A percentile compares a stretch with the other conserved stretches of the same genome.
phyloP scores from a whole-genome alignment of 148 eudicot genomes.

The Silene uniflora region DNA sequence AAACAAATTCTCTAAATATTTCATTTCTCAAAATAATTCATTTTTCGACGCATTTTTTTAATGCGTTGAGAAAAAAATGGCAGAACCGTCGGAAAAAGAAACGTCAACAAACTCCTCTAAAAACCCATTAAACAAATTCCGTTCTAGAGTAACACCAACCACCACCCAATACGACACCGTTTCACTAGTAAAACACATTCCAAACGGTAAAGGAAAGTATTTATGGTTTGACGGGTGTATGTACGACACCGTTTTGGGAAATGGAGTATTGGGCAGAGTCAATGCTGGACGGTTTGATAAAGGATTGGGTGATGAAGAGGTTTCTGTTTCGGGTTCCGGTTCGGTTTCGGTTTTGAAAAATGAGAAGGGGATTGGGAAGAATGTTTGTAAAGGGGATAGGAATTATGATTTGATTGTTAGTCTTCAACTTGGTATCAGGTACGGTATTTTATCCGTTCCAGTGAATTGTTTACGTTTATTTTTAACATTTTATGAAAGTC shows the following conservation, averaged over 20 bases:
- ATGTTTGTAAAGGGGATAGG: slow-evolving; percentile 75
- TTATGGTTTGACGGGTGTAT: slow-evolving; percentile 83
- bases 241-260: slow-evolving; percentile 61
- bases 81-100: not conserved
- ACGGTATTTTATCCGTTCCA: not conserved
- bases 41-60: no score
- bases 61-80: not conserved
- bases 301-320: slow-evolving; percentile 41
- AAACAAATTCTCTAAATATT: no score
- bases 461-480: not conserved
- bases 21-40: no score
- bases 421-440: slow-evolving; percentile 88
- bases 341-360: slow-evolving; percentile 11
- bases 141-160: slow-evolving; percentile 14
- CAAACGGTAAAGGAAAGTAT: slow-evolving; percentile 78
- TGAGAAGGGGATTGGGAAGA: slow-evolving; percentile 62
- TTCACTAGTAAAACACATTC: slow-evolving; percentile 38
- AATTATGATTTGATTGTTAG: slow-evolving; percentile 74
- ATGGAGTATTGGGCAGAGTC: slow-evolving; percentile 31
- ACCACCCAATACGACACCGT: not conserved
- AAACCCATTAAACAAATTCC: not conserved
- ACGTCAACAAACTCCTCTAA: not conserved
- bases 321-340: not conserved
- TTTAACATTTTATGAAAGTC: not conserved
- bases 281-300: slow-evolving; percentile 32